Evolutionary conservation across 306 rosid species (phyloP).

Genomic region (Fagus crenata): DNA sequence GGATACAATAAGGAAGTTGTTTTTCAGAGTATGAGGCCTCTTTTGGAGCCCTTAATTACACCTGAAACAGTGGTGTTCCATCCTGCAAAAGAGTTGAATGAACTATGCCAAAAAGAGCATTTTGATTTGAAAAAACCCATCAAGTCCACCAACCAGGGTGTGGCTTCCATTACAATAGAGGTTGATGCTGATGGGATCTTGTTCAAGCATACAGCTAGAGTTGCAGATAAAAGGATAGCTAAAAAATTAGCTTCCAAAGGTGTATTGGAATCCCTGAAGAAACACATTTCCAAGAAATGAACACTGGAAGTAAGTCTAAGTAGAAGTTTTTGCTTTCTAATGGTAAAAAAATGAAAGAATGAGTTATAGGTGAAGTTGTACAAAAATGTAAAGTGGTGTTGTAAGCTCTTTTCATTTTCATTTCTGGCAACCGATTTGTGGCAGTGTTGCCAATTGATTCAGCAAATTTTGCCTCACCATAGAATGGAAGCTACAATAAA

Average conservation of each 20-base stretch:
- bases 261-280: conserved; percentile 51
- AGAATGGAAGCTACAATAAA: too few relatives aligned
- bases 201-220: conserved; percentile 21
- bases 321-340: background rate
- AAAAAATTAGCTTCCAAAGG: conserved; percentile 46
- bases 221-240: conserved; percentile 36
- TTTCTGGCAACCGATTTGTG: too few relatives aligned
- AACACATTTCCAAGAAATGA: conserved; percentile 1
- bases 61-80: conserved; percentile 55
- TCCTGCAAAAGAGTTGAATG: conserved; percentile 51
- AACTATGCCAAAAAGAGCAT: conserved; percentile 43
- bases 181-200: conserved; percentile 47
- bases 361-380: background rate
- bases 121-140: conserved; percentile 22
- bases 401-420: background rate
- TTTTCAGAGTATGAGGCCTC: conserved; percentile 57
- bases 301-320: background rate
- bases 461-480: too few relatives aligned
- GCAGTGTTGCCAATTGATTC: too few relatives aligned
- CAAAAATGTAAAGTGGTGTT: background rate
- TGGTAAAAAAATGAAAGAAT: background rate
- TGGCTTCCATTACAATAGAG: conserved; percentile 31
- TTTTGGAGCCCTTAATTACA: conserved; percentile 68
- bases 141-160: conserved; percentile 15
- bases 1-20: conserved; percentile 52